Conservation (phyloP, 306 rosid genomes). For the Prinsepia uniflora region DNA sequence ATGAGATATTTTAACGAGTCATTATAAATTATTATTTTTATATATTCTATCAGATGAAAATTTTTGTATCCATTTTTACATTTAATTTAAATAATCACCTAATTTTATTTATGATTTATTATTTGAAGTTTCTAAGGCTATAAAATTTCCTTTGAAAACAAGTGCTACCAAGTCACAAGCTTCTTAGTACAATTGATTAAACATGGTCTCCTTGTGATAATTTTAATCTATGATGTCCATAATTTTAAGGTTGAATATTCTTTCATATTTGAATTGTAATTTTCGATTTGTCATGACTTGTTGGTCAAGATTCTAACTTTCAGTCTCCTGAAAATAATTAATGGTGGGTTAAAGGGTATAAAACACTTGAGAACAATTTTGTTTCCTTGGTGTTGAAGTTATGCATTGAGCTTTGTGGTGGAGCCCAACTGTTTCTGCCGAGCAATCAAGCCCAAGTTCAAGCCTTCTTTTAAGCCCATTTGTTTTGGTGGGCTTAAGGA, state of each 20-base stretch:
- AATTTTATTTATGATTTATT: no score
- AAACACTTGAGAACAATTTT: no score
- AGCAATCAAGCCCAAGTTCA: not conserved
- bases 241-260: not conserved
- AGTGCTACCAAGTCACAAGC: no score
- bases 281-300: not conserved
- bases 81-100: no score
- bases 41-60: no score
- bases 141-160: no score
- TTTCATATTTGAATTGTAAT: not conserved
- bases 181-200: not conserved
- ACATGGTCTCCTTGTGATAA: slow-evolving; percentile 6
- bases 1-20: no score
- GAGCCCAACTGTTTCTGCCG: not conserved
- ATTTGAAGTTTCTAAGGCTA: no score
- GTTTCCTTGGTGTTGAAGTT: no score
- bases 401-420: not conserved
- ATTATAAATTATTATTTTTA: no score
- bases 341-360: not conserved
- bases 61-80: no score
- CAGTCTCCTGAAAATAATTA: not conserved
- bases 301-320: not conserved
- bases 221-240: not conserved
- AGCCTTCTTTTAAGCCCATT: no score
- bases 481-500: not conserved